Base-by-base conservation (phyloP, 2,329 filamentous ascomycete genomes). In the Xylariaceae sp. region DNA sequence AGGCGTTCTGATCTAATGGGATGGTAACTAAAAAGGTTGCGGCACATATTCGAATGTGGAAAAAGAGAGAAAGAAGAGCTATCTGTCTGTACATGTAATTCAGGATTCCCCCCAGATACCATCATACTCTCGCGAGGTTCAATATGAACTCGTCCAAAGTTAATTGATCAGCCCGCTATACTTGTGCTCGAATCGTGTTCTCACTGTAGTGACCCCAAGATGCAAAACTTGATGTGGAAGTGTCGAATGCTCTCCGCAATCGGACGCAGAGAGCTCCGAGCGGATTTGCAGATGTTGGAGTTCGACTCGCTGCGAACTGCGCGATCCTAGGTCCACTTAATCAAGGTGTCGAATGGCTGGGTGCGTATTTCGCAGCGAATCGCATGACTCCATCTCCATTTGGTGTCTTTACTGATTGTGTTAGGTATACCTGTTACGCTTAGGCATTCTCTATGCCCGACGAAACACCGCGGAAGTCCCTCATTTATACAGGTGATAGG, bases 31-130 rank as follows among this genome's bases (percentile, higher is more conserved):
- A 58, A 58, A 60, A 59, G n/a, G 47, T 54, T 52, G 45, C 54
- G 55, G 57, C 48, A 59, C 54, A 63, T 63, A 49, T 56, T 56
- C 51, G 45, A 54, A 59, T 53, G 51, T 45, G 51, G 47, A 50
- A 50, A 40, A 51, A 45, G 43, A 54, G 52, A 53, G 47, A 50
- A 51, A 51, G 56, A 54, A 56, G 55, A 28, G 22, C 22, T 28
- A 28, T 28, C 22, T 55, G 55, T 63, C 61, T 70, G 68, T 71
- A 70, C 63, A 69, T 69, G 59, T 70, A 69, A 28, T 66, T 63
- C 56, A 61, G 60, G 67, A 66, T 70, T 69, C 60, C 62, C n/a
- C 60, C 55, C 60, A 56, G 48, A 57, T 60, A 56, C 48, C 55
- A 60, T 57, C 42, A 51, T 51, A 28, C 43, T 52, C 54, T 57